These are phyloP conservation scores for Spergularia bocconei DNA, from an alignment of 148 eudicot species.

Conservation along the genomic window DNA sequence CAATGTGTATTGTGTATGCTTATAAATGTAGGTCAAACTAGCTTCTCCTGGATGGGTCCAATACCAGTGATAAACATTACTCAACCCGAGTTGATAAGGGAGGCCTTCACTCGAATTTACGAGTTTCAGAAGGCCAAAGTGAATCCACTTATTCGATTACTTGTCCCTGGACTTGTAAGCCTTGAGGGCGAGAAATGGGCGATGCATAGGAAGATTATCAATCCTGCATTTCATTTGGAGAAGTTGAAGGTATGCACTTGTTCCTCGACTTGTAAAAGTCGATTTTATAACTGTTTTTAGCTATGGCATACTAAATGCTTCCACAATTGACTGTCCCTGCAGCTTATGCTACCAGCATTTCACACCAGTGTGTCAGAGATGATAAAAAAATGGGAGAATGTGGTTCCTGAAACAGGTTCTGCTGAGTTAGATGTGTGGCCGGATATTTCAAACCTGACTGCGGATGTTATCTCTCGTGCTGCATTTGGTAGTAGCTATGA, in stretches of 20 bases:
- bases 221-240: constrained; percentile 52
- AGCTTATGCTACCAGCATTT: constrained; percentile 47
- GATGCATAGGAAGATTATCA: constrained; percentile 41
- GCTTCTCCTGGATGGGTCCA: constrained; percentile 45
- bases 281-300: neutral
- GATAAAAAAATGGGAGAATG: constrained; percentile 41
- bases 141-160: constrained; percentile 31
- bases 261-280: neutral
- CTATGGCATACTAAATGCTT: neutral
- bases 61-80: constrained; percentile 32
- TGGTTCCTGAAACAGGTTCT: constrained; percentile 17
- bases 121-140: constrained; percentile 32
- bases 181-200: constrained; percentile 51
- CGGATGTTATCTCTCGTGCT: constrained; percentile 51
- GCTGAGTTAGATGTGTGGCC: constrained; percentile 54
- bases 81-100: constrained; percentile 46
- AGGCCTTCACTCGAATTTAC: constrained; percentile 22
- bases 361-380: constrained; percentile 25
- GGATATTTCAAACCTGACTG: constrained; percentile 31
- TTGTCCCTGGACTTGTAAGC: constrained; percentile 38
- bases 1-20: neutral
- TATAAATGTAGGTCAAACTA: constrained; percentile 31
- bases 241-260: constrained; percentile 46
- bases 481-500: constrained; percentile 50
- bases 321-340: neutral